Evolutionary conservation across 345 rosid genomes (phyloP).

Genomic region (Ailanthus altissimus): DNA sequence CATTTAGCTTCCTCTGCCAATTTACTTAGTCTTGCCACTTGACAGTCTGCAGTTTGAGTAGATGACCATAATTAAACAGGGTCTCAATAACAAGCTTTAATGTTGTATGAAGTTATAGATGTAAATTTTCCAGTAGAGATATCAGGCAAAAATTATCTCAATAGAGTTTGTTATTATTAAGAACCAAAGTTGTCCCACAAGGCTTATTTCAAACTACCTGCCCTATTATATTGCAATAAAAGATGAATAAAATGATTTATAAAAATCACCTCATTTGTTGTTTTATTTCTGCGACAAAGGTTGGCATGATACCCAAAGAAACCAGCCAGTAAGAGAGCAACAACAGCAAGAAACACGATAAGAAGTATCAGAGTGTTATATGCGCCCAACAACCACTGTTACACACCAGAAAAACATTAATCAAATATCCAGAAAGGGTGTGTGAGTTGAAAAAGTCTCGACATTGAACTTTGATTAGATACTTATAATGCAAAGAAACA

Average conservation of each 20-base stretch:
- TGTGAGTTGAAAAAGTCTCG: not conserved
- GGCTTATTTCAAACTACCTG: not conserved
- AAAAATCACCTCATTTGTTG: conserved; percentile 76
- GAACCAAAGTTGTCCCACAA: not conserved
- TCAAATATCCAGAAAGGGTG: not conserved
- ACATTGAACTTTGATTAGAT: not conserved
- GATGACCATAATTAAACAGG: not conserved
- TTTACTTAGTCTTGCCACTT: conserved; percentile 88
- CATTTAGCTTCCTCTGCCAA: conserved; percentile 76
- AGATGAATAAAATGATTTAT: not conserved
- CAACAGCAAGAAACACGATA: conserved; percentile 76
- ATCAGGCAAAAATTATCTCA: not conserved
- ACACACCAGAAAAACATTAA: conserved; percentile 22
- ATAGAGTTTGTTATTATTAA: not conserved
- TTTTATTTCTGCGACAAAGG: conserved; percentile 80
- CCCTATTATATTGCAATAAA: not conserved
- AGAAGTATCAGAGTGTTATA: conserved; percentile 86
- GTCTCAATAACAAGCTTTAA: not conserved
- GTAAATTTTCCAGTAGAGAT: not conserved
- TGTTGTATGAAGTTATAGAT: not conserved
- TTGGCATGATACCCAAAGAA: conserved; percentile 80
- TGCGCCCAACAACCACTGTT: conserved; percentile 85
- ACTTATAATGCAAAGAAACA: not conserved
- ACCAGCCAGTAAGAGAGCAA: conserved; percentile 79
- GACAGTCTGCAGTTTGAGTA: conserved; percentile 55